Evolutionary conservation across 768 basidiomycete genomes (phyloP), one percentile per base, ranked within the genome.

Genomic region (Paxillus ammoniavirescens): DNA sequence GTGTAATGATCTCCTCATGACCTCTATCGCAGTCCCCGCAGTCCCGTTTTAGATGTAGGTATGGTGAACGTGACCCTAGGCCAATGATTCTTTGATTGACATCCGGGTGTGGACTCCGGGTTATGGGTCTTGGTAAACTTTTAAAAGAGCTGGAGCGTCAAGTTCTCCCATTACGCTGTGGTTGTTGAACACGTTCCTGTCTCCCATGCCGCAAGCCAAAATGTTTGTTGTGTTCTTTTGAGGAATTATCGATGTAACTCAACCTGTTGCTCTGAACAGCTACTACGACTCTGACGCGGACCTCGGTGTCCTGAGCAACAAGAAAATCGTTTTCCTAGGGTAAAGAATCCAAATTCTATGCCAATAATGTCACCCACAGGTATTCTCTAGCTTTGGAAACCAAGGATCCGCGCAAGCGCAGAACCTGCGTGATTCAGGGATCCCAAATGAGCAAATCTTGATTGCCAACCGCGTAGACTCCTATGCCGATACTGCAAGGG

Each of bases 401-500:
- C 83, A 85, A 64, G 83, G 83, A 12, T 80, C 83, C 31, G 83
- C 83, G 45, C 83, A 84, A 63, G 83, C 83, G 4, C 82, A 84
- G 67, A 85, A 85, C 55, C 61, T 85, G 54, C 76, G 83, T n/a
- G 83, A 84, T 55, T 75, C 79, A 48, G 83, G 83, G 3, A 80
- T 84, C 53, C 73, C 79, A 5, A 84, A 84, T 58, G 80, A 83
- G n/a, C 75, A 73, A 44, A 84, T 85, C 49, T 50, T 83, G 54
- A 74, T 85, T 53, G 82, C 80, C 10, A 84, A 84, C 61, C 75
- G 82, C 5, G 65, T 73, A 5, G 83, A 86, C 61, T 65, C 76
- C 12, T 86, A 84, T 56, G 82, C 82, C 8, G 78, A 73, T 38
- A 75, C 82, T 61, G 83, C 83, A 0, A 80, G 72, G 60, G 71